phyloP scores from a whole-genome alignment of 2,329 filamentous ascomycete genomes.

The Rachicladosporium sp. region DNA sequence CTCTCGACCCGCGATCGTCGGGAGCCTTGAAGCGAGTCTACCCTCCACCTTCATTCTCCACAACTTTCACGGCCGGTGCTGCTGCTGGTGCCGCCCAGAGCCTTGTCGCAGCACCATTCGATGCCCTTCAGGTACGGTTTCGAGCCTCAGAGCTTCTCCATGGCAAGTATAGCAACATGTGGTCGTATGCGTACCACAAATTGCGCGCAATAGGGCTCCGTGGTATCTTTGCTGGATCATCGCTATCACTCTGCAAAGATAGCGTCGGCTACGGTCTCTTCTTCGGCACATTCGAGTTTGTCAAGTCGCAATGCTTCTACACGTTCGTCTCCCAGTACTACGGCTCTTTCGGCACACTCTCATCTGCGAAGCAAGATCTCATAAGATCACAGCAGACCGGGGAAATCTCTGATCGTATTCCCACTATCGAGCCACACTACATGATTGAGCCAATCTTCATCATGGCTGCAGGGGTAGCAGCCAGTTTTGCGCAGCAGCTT shows the following conservation, averaged over 20 bases:
- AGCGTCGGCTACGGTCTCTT: conserved; percentile 57
- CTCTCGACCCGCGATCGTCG: conserved; percentile 53
- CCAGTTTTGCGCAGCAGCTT: conserved; percentile 55
- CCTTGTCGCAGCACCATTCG: conserved; percentile 59
- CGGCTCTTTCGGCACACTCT: conserved; percentile 28
- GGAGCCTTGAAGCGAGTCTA: conserved; percentile 52
- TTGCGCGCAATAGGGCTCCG: conserved; percentile 59
- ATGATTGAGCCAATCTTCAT: conserved; percentile 62
- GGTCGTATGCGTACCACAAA: conserved; percentile 56
- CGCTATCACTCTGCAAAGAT: conserved; percentile 56
- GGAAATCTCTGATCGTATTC: conserved; percentile 10
- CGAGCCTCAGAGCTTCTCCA: conserved; percentile 50
- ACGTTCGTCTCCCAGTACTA: conserved; percentile 60
- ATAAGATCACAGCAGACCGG: conserved; percentile 17
- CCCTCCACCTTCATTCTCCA: conserved; percentile 50
- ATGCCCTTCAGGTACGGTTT: conserved; percentile 63
- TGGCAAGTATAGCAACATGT: conserved; percentile 55
- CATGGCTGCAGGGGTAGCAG: conserved; percentile 54
- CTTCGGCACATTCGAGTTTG: conserved; percentile 63
- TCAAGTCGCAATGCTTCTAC: conserved; percentile 65
- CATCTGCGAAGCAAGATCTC: conserved; percentile 11
- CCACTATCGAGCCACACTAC: conserved; percentile 60
- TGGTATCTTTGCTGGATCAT: conserved; percentile 64
- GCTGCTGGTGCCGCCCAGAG: conserved; percentile 59
- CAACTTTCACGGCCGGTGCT: conserved; percentile 59